A percentile compares a stretch with the other conserved stretches of the same genome.
Evolutionary conservation across 1,284 basidiomycete genomes (phyloP).

Genomic region (Microbotryum scabiosae): DNA sequence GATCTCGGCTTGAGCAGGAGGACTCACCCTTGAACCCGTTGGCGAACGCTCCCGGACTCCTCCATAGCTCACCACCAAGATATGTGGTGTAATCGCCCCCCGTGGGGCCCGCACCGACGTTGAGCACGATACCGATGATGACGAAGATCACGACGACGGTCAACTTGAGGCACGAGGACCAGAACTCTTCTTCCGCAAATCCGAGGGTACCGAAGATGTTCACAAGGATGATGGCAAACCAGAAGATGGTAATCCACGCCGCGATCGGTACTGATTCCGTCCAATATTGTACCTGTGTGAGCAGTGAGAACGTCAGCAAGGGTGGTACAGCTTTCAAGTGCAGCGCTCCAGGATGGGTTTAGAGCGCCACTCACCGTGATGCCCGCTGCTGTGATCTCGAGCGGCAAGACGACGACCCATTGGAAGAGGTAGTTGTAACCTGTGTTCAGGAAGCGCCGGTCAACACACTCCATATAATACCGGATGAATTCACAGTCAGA

Average conservation of each 20-base stretch:
- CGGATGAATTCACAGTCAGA: not conserved
- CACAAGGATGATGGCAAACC: slow-evolving; percentile 22
- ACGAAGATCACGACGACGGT: slow-evolving; percentile 41
- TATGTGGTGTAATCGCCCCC: slow-evolving; percentile 6
- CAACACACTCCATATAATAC: not conserved
- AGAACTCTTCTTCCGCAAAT: slow-evolving; percentile 41
- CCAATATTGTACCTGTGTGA: slow-evolving; percentile 34
- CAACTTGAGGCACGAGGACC: slow-evolving; percentile 38
- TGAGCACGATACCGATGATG: slow-evolving; percentile 10
- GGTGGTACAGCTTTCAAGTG: not conserved
- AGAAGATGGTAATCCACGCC: slow-evolving; percentile 40
- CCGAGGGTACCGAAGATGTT: slow-evolving; percentile 31
- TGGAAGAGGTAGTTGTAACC: slow-evolving; percentile 42
- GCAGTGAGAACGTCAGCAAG: slow-evolving; percentile 21
- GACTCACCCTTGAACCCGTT: slow-evolving; percentile 42
- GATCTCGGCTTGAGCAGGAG: slow-evolving; percentile 44
- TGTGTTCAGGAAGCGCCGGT: slow-evolving; percentile 28
- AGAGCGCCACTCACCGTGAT: slow-evolving; percentile 1
- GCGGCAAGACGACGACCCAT: slow-evolving; percentile 42
- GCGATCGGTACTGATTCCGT: slow-evolving; percentile 30
- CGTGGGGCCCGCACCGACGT: slow-evolving; percentile 36
- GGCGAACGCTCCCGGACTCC: slow-evolving; percentile 40
- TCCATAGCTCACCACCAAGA: slow-evolving; percentile 30
- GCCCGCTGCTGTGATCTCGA: slow-evolving; percentile 38
- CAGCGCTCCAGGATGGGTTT: not conserved